A percentile compares a stretch with the other conserved stretches of the same genome.
Evolutionary conservation across 192 early-diverging fungal species (phyloP).

Genomic region (Gigaspora rosea): DNA sequence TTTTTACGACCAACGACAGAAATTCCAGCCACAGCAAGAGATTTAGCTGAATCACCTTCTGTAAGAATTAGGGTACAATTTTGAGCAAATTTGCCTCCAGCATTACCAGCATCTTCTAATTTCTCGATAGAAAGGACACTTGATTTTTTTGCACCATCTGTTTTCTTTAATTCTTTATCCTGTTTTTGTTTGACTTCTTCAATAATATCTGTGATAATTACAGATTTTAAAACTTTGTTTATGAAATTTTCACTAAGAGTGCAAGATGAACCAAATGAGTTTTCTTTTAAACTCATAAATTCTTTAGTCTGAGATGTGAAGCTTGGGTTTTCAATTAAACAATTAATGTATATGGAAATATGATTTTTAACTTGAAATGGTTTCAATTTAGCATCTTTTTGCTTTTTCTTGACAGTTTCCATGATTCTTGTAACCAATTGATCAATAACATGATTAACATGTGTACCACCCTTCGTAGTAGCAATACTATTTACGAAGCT

Average conservation of each 20-base stretch:
- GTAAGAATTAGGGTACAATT: constrained; percentile 95
- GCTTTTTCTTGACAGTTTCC: constrained; percentile 73
- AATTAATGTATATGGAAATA: constrained; percentile 94
- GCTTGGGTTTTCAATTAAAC: constrained; percentile 87
- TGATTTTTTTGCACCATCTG: constrained; percentile 67
- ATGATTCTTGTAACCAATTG: constrained; percentile 75
- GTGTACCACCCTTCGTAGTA: constrained; percentile 91
- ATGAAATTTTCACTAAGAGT: constrained; percentile 69
- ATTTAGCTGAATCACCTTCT: constrained; percentile 95
- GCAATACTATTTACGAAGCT: constrained; percentile 97
- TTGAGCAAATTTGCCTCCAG: constrained; percentile 69
- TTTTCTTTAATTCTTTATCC: constrained; percentile 80
- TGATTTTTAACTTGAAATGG: constrained; percentile 86
- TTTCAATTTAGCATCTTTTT: constrained; percentile 68
- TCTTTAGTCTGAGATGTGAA: constrained; percentile 99
- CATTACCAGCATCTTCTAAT: constrained; percentile 93
- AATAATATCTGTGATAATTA: constrained; percentile 81
- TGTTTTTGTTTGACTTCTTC: constrained; percentile 70
- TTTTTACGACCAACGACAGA: constrained; percentile 85
- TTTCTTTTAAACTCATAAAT: constrained; percentile 78
- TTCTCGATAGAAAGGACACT: constrained; percentile 82
- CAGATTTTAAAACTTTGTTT: constrained; percentile 58
- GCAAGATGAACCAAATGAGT: constrained; percentile 83
- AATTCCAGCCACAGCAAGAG: constrained; percentile 83
- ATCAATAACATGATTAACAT: constrained; percentile 80